phyloP scores from a whole-genome alignment of 768 basidiomycete species.

The Lactarius tabidus region DNA sequence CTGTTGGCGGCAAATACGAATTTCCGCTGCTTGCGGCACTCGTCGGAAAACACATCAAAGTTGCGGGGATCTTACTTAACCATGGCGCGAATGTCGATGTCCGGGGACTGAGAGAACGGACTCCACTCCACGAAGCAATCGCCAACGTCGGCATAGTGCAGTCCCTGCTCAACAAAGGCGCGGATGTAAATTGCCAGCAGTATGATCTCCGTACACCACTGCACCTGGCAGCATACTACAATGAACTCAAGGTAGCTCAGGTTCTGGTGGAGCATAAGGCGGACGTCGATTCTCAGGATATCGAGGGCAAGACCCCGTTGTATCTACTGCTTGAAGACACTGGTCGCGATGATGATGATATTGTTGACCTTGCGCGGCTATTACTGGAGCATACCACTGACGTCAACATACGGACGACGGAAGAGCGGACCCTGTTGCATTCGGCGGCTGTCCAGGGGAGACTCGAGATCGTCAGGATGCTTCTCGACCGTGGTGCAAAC shows the following conservation, averaged over 20 bases:
- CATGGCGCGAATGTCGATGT: neutral
- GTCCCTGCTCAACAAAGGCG: neutral
- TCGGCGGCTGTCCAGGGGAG: too few relatives aligned
- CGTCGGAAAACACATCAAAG: accelerated
- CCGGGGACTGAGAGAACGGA: neutral
- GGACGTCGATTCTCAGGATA: neutral
- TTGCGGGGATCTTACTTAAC: neutral
- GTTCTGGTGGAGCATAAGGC: neutral
- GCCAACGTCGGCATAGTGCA: neutral
- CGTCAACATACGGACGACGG: neutral
- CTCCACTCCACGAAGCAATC: neutral
- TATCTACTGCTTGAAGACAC: neutral
- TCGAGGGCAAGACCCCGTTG: neutral
- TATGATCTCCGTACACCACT: neutral
- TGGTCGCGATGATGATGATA: neutral
- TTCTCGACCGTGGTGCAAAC: too few relatives aligned
- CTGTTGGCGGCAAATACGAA: neutral
- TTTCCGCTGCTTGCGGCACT: neutral
- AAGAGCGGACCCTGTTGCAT: neutral
- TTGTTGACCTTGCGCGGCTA: neutral
- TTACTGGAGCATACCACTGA: neutral
- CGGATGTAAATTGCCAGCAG: neutral
- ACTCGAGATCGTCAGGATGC: too few relatives aligned
- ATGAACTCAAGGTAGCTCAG: neutral
- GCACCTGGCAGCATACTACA: neutral